phyloP scores from a whole-genome alignment of 441 rosid genomes.

The Erysimum pusillum region DNA sequence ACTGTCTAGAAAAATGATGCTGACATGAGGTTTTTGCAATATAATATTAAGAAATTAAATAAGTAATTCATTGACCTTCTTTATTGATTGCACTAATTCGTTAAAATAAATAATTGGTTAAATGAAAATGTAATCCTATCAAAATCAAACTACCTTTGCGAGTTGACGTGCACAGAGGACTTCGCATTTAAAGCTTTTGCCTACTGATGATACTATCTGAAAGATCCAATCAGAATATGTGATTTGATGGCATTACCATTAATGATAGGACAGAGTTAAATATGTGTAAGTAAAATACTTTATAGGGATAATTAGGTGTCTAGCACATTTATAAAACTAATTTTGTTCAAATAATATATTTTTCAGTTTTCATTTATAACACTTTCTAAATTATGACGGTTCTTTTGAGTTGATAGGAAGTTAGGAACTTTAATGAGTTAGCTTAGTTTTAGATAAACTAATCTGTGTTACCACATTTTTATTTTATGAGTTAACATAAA shows the following conservation, averaged over 20 bases:
- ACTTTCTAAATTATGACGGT: not conserved
- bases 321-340: not conserved
- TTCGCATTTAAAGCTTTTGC: conserved; percentile 3
- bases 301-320: not conserved
- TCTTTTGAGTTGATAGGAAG: not conserved
- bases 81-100: not conserved
- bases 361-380: too few species aligned
- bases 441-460: not conserved
- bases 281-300: not conserved
- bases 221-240: conserved; percentile 10
- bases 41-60: not conserved
- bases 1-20: conserved; percentile 34
- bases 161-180: conserved; percentile 34
- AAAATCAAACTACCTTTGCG: conserved; percentile 20
- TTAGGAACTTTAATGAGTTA: not conserved
- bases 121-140: conserved; percentile 6
- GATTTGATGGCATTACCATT: not conserved
- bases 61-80: not conserved
- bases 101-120: not conserved
- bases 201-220: not conserved
- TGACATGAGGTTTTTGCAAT: conserved; percentile 23
- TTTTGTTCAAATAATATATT: too few species aligned
- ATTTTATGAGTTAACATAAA: too few species aligned
- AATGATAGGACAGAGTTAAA: not conserved
- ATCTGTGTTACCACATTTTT: too few species aligned